Percentiles rank a stretch among this genome's conserved stretches.
Conservation (phyloP, 1,284 basidiomycete genomes). For the Malassezia sp. region DNA sequence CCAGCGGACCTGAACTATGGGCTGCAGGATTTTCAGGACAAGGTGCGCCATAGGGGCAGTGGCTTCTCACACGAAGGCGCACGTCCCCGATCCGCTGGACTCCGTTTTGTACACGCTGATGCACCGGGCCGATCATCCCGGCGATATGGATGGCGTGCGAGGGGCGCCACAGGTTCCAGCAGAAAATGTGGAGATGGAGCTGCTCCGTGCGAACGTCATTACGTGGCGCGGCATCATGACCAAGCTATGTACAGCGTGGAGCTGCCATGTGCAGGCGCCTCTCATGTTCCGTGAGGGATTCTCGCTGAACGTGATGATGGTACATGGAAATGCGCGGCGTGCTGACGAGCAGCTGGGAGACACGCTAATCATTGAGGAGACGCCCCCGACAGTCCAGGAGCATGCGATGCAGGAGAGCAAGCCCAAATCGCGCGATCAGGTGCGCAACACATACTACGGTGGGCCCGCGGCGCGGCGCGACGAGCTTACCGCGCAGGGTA, state of each 20-base stretch:
- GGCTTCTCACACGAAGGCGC: constrained; percentile 24
- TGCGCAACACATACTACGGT: constrained; percentile 15
- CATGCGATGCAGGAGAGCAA: neutral
- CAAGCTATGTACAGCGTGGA: constrained; percentile 51
- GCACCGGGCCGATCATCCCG: constrained; percentile 3
- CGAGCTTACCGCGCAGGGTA: constrained; percentile 52
- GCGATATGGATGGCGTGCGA: neutral
- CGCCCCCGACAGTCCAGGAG: constrained; percentile 1
- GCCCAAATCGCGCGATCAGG: neutral
- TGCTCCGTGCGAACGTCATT: constrained; percentile 52
- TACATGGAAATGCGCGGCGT: constrained; percentile 2
- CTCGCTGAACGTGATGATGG: constrained; percentile 32
- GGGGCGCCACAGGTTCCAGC: constrained; percentile 2
- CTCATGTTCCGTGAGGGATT: constrained; percentile 47
- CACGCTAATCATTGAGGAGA: constrained; percentile 71
- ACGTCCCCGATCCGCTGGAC: constrained; percentile 21
- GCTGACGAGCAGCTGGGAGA: constrained; percentile 49
- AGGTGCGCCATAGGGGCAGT: constrained; percentile 46
- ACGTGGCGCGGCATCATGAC: constrained; percentile 86
- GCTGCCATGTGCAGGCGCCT: constrained; percentile 13
- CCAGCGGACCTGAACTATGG: constrained; percentile 43
- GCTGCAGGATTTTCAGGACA: constrained; percentile 59
- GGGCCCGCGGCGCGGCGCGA: constrained; percentile 7
- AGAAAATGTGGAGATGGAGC: constrained; percentile 17
- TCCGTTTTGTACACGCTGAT: constrained; percentile 14